These are phyloP conservation scores for Blastomyces parvus DNA, from an alignment of 2,329 filamentous ascomycete species.

Conservation along the genomic window DNA sequence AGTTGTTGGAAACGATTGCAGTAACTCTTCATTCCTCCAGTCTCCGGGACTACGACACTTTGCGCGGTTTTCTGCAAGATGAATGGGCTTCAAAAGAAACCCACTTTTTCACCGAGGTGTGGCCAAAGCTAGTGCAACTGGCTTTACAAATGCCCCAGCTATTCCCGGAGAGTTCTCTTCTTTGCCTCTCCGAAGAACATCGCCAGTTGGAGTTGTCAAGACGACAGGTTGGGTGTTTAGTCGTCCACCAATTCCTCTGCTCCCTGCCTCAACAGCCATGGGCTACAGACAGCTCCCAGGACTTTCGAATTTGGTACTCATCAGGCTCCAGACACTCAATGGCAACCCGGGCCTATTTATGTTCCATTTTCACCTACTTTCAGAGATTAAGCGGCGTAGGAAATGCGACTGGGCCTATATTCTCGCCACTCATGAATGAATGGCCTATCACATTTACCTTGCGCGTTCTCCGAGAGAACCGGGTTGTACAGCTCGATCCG, in stretches of 20 bases:
- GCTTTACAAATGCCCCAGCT: conserved; percentile 12
- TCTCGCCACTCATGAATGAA: neutral
- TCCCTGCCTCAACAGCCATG: conserved; percentile 11
- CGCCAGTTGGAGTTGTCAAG: conserved; percentile 8
- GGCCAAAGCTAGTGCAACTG: conserved; percentile 9
- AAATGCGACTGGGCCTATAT: neutral
- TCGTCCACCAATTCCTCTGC: conserved; percentile 13
- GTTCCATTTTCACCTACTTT: conserved; percentile 11
- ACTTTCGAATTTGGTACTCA: conserved; percentile 13
- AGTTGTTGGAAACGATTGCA: conserved; percentile 10
- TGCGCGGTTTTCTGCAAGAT: conserved; percentile 10
- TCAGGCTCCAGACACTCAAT: conserved; percentile 8
- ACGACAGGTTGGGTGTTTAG: conserved; percentile 12
- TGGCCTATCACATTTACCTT: conserved; percentile 13
- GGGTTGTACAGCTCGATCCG: conserved; percentile 1
- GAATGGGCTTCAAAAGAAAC: conserved; percentile 5
- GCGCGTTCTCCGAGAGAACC: neutral
- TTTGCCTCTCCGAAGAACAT: conserved; percentile 7
- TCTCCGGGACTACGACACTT: conserved; percentile 8
- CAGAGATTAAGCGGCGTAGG: neutral
- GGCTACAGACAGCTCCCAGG: conserved; percentile 10
- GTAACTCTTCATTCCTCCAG: conserved; percentile 6
- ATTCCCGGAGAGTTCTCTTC: conserved; percentile 9
- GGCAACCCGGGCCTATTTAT: conserved; percentile 10
- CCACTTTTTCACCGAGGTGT: conserved; percentile 10